phyloP scores from a whole-genome alignment of 2,329 filamentous ascomycete genomes.

The Daldinia eschscholtzii region DNA sequence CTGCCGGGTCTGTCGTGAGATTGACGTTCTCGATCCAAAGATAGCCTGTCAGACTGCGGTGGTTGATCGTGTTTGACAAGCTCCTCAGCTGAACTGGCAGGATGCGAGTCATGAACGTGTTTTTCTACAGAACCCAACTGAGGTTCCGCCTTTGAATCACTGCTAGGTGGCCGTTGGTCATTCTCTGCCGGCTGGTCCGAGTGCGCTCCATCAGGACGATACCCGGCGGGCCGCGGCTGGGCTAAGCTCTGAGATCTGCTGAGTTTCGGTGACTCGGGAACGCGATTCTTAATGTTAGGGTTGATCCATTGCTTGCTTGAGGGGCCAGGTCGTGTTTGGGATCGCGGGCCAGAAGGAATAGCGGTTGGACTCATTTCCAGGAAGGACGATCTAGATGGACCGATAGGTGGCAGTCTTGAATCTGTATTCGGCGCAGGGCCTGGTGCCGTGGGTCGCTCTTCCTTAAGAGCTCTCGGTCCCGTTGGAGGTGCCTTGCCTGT shows the following conservation, averaged over 20 bases:
- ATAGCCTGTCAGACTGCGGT: constrained; percentile 46
- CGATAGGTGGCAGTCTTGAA: constrained; percentile 55
- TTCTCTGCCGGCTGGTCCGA: constrained; percentile 59
- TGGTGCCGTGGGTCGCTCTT: constrained; percentile 63
- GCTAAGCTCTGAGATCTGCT: constrained; percentile 65
- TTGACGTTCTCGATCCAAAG: constrained; percentile 43
- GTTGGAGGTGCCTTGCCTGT: constrained; percentile 66
- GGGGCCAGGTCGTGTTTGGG: constrained; percentile 61
- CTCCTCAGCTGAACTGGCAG: constrained; percentile 37
- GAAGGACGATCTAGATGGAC: constrained; percentile 59
- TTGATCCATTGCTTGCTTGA: constrained; percentile 73
- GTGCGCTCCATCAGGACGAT: constrained; percentile 54
- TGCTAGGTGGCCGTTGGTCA: constrained; percentile 64
- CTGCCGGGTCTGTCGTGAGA: constrained; percentile 37
- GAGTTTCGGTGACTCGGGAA: constrained; percentile 65
- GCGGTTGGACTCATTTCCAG: constrained; percentile 61
- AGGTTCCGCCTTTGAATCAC: constrained; percentile 64
- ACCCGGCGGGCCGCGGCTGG: constrained; percentile 54
- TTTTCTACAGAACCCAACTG: constrained; percentile 37
- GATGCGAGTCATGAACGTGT: constrained; percentile 42
- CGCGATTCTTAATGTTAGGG: constrained; percentile 62
- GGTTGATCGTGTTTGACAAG: constrained; percentile 38
- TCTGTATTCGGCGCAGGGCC: constrained; percentile 57
- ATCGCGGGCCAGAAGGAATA: constrained; percentile 67
- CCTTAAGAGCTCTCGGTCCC: constrained; percentile 63